A percentile compares a stretch with the other conserved stretches of the same genome.
phyloP scores from a whole-genome alignment of 257 asterid genomes.

The Nicotiana noctiflora region DNA sequence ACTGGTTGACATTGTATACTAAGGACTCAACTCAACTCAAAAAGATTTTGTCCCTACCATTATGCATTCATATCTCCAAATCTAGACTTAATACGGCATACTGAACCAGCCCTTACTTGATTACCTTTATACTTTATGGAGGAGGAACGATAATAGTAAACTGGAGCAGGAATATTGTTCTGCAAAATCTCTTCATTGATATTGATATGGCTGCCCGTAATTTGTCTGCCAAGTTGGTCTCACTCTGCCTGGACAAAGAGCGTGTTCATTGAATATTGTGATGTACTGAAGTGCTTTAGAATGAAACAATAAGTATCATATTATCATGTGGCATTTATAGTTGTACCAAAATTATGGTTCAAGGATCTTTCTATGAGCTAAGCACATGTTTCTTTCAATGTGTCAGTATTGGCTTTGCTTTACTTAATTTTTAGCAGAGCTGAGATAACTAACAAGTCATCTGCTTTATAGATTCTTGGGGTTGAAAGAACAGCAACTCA shows the following conservation, averaged over 20 bases:
- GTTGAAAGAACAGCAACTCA: conserved; percentile 70
- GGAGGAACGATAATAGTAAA: background rate
- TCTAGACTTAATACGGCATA: no score
- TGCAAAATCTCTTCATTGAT: no score
- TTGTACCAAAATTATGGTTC: background rate
- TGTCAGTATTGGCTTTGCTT: no score
- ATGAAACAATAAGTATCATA: background rate
- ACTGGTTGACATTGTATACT: background rate
- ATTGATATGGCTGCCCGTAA: background rate
- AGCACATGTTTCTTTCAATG: background rate
- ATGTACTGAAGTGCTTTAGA: background rate
- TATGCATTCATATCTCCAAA: no score
- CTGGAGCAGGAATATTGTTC: background rate
- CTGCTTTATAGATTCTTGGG: conserved; percentile 54
- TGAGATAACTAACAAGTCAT: background rate
- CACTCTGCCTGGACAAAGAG: background rate
- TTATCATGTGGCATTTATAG: background rate
- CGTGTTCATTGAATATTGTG: background rate
- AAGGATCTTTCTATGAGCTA: background rate
- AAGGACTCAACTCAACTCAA: background rate
- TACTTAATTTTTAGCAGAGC: background rate
- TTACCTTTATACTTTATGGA: background rate
- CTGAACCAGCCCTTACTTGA: no score
- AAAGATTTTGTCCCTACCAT: no score
- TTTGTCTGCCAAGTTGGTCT: background rate